Evolutionary conservation across 1,139 yeast species (phyloP).

Genomic region (Tardiomyces depauwii): DNA sequence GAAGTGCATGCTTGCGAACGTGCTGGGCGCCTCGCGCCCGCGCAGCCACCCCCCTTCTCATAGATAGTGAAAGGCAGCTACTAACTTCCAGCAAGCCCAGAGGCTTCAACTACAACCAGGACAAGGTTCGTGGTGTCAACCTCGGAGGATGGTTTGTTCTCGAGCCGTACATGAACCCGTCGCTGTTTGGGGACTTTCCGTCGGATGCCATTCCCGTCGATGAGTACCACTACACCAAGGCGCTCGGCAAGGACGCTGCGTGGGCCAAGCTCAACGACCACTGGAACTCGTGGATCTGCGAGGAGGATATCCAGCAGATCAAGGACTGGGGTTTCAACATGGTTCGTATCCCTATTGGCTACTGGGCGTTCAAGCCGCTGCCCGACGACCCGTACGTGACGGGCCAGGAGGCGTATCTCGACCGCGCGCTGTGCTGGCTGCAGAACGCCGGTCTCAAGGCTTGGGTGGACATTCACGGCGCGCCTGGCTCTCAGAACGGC

Average conservation of each 20-base stretch:
- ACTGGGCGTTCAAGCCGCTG: conserved; percentile 76
- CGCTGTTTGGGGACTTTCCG: conserved; percentile 49
- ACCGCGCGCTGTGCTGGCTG: conserved; percentile 71
- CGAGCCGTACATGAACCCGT: conserved; percentile 74
- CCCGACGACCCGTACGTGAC: conserved; percentile 75
- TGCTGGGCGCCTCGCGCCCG: too few species aligned
- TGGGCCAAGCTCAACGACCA: conserved; percentile 43
- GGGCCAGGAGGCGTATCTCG: conserved; percentile 69
- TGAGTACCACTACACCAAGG: conserved; percentile 61
- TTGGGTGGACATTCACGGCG: conserved; percentile 93
- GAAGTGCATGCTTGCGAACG: too few species aligned
- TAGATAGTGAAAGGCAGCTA: too few species aligned
- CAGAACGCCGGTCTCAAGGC: conserved; percentile 50
- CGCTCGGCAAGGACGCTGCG: conserved; percentile 54
- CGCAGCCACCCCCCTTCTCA: too few species aligned
- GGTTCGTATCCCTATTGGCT: conserved; percentile 88
- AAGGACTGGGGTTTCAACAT: conserved; percentile 58
- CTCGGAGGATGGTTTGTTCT: conserved; percentile 90
- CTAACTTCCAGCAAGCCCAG: too few species aligned
- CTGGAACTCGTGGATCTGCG: conserved; percentile 74
- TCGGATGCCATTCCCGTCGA: conserved; percentile 56
- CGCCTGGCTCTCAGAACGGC: conserved; percentile 96
- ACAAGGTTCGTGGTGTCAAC: conserved; percentile 64
- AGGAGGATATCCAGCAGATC: conserved; percentile 57
- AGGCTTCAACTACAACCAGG: conserved; percentile 36